Percentiles rank a stretch among this genome's conserved stretches.
Conservation (phyloP, 345 rosid genomes). For the Moricandia arvensis region DNA sequence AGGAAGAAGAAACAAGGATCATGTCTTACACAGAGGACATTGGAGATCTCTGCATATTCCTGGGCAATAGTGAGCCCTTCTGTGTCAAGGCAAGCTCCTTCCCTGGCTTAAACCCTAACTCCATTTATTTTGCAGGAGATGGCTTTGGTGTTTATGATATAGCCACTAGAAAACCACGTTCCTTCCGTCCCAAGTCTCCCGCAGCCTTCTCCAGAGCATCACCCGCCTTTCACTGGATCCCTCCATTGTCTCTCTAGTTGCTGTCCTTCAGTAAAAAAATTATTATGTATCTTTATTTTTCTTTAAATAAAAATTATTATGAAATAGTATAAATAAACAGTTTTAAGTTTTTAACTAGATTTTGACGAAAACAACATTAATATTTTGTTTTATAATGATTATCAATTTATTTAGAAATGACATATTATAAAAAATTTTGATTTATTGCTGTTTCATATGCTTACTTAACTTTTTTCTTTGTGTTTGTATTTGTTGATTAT, state of each 20-base stretch:
- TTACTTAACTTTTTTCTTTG: too few relatives aligned
- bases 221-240: neutral
- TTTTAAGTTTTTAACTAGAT: too few relatives aligned
- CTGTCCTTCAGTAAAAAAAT: too few relatives aligned
- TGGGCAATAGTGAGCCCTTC: constrained; percentile 7
- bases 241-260: neutral
- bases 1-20: constrained; percentile 4
- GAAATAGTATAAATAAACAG: too few relatives aligned
- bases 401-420: too few relatives aligned
- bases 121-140: constrained; percentile 3
- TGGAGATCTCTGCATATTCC: constrained; percentile 23
- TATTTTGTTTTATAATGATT: too few relatives aligned
- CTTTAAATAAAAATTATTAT: too few relatives aligned
- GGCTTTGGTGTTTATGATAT: constrained; percentile 15
- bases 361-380: too few relatives aligned
- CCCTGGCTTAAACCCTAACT: constrained; percentile 21
- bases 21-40: constrained; percentile 23
- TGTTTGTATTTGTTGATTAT: too few relatives aligned
- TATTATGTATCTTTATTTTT: too few relatives aligned
- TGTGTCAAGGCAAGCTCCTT: constrained; percentile 18
- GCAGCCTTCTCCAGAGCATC: neutral
- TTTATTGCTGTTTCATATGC: too few relatives aligned
- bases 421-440: too few relatives aligned
- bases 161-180: constrained; percentile 21
- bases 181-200: constrained; percentile 15